Evolutionary conservation across 495 filamentous ascomycete genomes (phyloP), one percentile per base, ranked within the genome.

Genomic region (Collariella sp.): DNA sequence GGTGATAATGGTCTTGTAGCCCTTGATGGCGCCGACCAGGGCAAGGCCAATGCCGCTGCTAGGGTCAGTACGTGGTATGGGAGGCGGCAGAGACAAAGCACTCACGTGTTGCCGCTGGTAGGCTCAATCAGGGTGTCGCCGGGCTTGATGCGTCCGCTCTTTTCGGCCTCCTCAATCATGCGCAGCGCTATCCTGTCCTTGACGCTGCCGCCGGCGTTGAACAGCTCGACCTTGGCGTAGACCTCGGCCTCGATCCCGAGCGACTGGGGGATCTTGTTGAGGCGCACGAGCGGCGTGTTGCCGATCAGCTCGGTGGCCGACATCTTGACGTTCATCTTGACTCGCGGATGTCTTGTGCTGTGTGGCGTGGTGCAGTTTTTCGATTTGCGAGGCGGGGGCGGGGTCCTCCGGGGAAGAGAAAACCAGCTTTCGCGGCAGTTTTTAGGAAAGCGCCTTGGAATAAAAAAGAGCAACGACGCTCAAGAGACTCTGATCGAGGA

Each of bases 121-220:
- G 93, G 93, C 76, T 99, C 93, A 62, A 99, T 99, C 54, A 99
- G 71, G 15, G 89, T 95, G 67, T 99, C 90, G 47, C 93, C 93
- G 33, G 93, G 94, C 76, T 91, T 96, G 69, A 99, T 97, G 44
- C 93, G 83, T 11, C 93, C 94, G 44, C 78, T 81, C 56, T 80
- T 81, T 73, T 99, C 93, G 9, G 93, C 93, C 69, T 89, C 88
- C 69, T 99, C 91, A 57, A 99, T 87, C 93, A 99, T 99, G 63
- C 94, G 87, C 64, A 93, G 71, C 18, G 93, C 93, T 68, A 99
- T 97, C 53, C 93, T 81, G 70, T 99, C 93, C 70, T 99, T 99
- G 62, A 99, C 90, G 70, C 88, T 95, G 50, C 93, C 93, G 59
- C 94, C 93, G 9, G 94, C 91, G 78, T 95, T 97, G 79, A 97